These are phyloP conservation scores for Scenedesmus sp. DNA, from an alignment of 163 green algal genomes.

Conservation along the genomic window DNA sequence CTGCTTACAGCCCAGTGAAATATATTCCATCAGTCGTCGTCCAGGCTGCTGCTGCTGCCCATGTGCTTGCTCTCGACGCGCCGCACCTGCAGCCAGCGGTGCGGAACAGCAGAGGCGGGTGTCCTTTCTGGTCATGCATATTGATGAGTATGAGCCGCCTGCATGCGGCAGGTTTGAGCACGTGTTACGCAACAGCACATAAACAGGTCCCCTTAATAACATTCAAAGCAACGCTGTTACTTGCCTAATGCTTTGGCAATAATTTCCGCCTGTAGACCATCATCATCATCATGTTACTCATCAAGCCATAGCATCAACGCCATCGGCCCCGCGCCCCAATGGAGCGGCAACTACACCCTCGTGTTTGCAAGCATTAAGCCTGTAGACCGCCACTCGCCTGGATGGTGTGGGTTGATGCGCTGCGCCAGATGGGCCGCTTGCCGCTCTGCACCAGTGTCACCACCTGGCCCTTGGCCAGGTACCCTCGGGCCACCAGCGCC, in stretches of 20 bases:
- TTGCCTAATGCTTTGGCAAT: too few species aligned
- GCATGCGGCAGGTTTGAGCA: too few species aligned
- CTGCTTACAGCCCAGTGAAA: neutral
- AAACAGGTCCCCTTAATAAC: too few species aligned
- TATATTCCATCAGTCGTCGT: constrained; percentile 29
- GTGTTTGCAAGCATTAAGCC: neutral
- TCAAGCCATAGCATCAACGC: too few species aligned
- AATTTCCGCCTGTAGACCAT: too few species aligned
- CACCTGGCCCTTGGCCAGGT: constrained; percentile 75
- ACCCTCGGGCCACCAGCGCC: constrained; percentile 73
- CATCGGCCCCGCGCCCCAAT: too few species aligned
- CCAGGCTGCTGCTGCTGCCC: constrained; percentile 36
- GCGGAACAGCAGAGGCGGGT: neutral
- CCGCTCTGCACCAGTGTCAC: constrained; percentile 91
- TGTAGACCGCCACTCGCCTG: constrained; percentile 66
- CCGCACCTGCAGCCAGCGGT: constrained; percentile 35
- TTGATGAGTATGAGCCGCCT: too few species aligned
- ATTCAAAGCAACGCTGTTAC: too few species aligned
- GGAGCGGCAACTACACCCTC: too few species aligned
- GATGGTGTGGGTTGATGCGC: constrained; percentile 84
- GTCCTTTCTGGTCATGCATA: too few species aligned
- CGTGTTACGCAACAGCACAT: too few species aligned
- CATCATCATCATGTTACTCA: too few species aligned
- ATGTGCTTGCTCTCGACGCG: constrained; percentile 50
- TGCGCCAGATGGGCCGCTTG: constrained; percentile 85